Percentiles rank a stretch among this genome's conserved stretches.
Evolutionary conservation across 1,284 basidiomycete species (phyloP).

Genomic region (Hymenochaete sp.): DNA sequence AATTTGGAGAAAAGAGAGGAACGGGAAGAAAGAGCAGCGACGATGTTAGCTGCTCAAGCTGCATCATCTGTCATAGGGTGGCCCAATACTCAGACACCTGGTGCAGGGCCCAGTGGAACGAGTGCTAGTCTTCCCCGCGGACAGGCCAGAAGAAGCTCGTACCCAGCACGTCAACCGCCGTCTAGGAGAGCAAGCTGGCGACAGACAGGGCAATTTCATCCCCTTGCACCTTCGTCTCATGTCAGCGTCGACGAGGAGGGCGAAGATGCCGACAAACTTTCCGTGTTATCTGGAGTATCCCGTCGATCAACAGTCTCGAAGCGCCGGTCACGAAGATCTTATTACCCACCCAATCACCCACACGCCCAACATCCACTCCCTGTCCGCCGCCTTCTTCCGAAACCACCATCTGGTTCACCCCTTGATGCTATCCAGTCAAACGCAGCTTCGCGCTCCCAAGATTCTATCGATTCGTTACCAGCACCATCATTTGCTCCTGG

Average conservation of each 20-base stretch:
- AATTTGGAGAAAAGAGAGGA: constrained; percentile 12
- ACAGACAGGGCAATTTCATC: neutral
- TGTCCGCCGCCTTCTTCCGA: neutral
- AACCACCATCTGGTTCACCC: constrained; percentile 4
- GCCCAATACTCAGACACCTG: neutral
- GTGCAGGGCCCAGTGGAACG: neutral
- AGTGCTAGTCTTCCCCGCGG: neutral
- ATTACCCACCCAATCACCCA: neutral
- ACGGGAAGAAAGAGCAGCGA: constrained; percentile 11
- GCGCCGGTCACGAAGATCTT: neutral
- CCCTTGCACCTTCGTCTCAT: neutral
- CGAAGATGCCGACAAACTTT: constrained; percentile 12
- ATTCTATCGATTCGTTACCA: neutral
- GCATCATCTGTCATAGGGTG: neutral
- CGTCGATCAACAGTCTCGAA: neutral
- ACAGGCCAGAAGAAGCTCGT: constrained; percentile 3
- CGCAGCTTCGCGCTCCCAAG: neutral
- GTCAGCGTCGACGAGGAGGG: neutral
- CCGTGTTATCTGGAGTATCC: constrained; percentile 9
- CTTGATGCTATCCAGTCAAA: neutral
- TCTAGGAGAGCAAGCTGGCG: neutral
- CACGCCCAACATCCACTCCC: neutral
- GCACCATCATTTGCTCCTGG: neutral
- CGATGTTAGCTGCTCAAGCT: constrained; percentile 3
- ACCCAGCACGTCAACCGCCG: constrained; percentile 1